Conservation (phyloP, 306 rosid genomes). For the Oxytropis ochrocephala region DNA sequence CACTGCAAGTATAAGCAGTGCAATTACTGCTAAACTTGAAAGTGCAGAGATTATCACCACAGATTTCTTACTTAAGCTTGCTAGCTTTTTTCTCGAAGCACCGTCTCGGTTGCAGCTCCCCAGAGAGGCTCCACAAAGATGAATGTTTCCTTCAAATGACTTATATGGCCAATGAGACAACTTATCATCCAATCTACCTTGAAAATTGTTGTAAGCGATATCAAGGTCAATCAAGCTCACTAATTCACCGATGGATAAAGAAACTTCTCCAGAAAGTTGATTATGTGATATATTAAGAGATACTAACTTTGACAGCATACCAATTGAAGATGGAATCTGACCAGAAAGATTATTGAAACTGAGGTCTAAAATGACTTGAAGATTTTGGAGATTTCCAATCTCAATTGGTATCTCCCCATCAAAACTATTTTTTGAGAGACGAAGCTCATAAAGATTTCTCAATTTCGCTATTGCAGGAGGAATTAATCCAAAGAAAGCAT, state of each 20-base stretch:
- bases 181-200: conserved; percentile 52
- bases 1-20: conserved; percentile 39
- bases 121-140: conserved; percentile 79
- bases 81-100: conserved; percentile 7
- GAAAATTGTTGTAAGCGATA: conserved; percentile 63
- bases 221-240: conserved; percentile 65
- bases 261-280: conserved; percentile 72
- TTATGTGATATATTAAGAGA: conserved; percentile 75
- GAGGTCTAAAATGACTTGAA: conserved; percentile 68
- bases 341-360: conserved; percentile 75
- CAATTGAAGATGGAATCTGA: conserved; percentile 46
- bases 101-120: conserved; percentile 21
- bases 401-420: conserved; percentile 70
- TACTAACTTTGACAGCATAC: conserved; percentile 56
- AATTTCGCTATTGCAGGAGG: conserved; percentile 52
- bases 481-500: conserved; percentile 61
- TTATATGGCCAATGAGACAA: conserved; percentile 61
- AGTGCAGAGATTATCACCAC: conserved; percentile 54
- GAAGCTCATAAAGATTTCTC: conserved; percentile 53
- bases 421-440: conserved; percentile 46
- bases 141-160: conserved; percentile 56
- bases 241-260: conserved; percentile 49
- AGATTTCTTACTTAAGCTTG: conserved; percentile 32
- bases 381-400: conserved; percentile 68
- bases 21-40: conserved; percentile 64